Conservation (phyloP, 164 flowering plant genomes). For the Kalanchoe fedtschenkoi region DNA sequence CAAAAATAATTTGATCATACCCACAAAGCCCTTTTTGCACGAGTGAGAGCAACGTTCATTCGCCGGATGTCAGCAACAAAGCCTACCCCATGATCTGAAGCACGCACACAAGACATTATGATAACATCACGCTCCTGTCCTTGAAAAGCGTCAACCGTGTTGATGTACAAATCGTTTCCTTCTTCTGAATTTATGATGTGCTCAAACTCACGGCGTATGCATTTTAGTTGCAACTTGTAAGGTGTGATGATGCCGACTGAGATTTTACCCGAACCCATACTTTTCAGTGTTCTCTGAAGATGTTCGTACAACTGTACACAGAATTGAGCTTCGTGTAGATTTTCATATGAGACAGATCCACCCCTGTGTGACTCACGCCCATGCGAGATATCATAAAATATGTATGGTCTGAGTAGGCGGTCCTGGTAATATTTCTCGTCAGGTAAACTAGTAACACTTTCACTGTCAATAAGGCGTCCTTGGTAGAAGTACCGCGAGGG, state of each 20-base stretch:
- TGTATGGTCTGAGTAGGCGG: conserved; percentile 63
- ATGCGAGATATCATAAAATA: conserved; percentile 74
- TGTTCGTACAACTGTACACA: conserved; percentile 75
- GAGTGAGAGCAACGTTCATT: conserved; percentile 98
- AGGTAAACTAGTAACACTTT: conserved; percentile 57
- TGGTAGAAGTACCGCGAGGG: conserved; percentile 93
- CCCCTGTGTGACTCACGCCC: conserved; percentile 93
- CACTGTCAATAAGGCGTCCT: conserved; percentile 92
- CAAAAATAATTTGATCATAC: conserved; percentile 26
- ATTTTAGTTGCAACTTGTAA: conserved; percentile 87
- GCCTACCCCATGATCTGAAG: conserved; percentile 88
- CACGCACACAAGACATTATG: conserved; percentile 98
- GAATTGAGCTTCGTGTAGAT: conserved; percentile 78
- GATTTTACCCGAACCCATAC: conserved; percentile 52
- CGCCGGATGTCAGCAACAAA: conserved; percentile 94
- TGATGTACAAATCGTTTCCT: conserved; percentile 81
- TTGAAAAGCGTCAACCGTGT: conserved; percentile 98
- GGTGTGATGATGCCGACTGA: conserved; percentile 95
- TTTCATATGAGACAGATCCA: conserved; percentile 89
- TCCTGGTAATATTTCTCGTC: conserved; percentile 80
- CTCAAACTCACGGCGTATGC: conserved; percentile 79
- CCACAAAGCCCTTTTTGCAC: conserved; percentile 95
- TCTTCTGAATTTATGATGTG: conserved; percentile 72
- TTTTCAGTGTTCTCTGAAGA: conserved; percentile 67
- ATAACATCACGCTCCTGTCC: conserved; percentile 99